A percentile compares a stretch with the other conserved stretches of the same genome.
Conservation (phyloP, 2,329 filamentous ascomycete genomes). For the Leptoxyphium fumago region DNA sequence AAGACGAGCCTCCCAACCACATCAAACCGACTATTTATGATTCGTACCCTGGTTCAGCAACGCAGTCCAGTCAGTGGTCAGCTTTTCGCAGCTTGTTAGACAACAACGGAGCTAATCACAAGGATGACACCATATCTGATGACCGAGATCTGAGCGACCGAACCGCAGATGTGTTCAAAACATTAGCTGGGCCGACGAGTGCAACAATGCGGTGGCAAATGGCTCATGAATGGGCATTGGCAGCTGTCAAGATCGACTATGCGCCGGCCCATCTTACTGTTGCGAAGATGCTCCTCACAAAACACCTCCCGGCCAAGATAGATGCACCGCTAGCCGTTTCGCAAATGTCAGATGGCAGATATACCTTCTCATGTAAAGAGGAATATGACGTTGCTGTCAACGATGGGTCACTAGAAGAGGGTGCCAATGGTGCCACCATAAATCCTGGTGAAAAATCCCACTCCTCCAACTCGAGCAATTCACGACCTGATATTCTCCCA, state of each 20-base stretch:
- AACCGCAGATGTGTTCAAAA: background rate
- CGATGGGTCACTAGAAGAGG: background rate
- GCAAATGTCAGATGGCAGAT: background rate
- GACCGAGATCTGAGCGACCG: background rate
- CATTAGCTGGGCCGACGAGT: background rate
- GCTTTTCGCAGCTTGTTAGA: too few species aligned
- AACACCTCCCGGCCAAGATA: background rate
- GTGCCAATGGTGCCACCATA: too few species aligned
- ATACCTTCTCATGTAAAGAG: background rate
- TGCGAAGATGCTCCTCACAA: background rate
- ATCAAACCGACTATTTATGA: constrained; percentile 21
- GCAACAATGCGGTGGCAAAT: background rate
- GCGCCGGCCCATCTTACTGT: background rate
- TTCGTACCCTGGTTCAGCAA: constrained; percentile 8
- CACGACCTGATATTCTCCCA: background rate
- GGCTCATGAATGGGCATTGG: background rate
- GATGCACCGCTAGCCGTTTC: background rate
- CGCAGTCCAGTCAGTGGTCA: too few species aligned
- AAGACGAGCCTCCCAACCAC: constrained; percentile 19
- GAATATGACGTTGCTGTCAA: background rate
- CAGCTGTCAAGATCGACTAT: background rate
- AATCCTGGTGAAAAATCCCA: too few species aligned
- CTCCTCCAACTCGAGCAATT: too few species aligned
- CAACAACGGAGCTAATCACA: too few species aligned
- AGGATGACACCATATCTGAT: background rate